phyloP scores from a whole-genome alignment of 2,329 filamentous ascomycete species.

The Alternaria arbusti region DNA sequence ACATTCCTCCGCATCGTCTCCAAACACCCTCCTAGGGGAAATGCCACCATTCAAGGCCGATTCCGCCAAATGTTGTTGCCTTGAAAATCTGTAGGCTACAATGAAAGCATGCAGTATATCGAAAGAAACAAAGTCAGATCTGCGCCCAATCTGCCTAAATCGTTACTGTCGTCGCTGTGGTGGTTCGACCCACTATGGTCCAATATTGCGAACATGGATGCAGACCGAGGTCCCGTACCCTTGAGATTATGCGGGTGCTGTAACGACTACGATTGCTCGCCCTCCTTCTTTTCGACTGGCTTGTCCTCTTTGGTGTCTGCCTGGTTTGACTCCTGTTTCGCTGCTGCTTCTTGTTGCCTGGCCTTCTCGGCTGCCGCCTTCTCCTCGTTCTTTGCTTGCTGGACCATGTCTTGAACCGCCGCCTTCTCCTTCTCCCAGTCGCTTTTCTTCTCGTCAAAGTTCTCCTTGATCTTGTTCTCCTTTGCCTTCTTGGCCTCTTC shows the following conservation, averaged over 20 bases:
- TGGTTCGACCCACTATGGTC: neutral
- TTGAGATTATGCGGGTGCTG: neutral
- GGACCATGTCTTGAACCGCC: slow-evolving; percentile 72
- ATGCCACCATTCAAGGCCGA: slow-evolving; percentile 18
- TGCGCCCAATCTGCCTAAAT: slow-evolving; percentile 11
- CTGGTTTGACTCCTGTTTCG: slow-evolving; percentile 34
- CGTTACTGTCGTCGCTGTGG: slow-evolving; percentile 24
- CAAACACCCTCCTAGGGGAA: slow-evolving; percentile 26
- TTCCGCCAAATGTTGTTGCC: slow-evolving; percentile 11
- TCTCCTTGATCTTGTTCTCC: slow-evolving; percentile 77
- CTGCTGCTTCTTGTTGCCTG: slow-evolving; percentile 61
- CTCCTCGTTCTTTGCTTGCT: slow-evolving; percentile 59
- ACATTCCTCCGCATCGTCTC: slow-evolving; percentile 23
- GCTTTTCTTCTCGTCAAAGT: slow-evolving; percentile 75
- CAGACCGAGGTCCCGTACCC: neutral
- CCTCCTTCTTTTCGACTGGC: slow-evolving; percentile 21
- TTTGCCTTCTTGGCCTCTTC: slow-evolving; percentile 76
- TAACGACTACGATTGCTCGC: slow-evolving; percentile 1
- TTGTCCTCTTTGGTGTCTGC: slow-evolving; percentile 30
- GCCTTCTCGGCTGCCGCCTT: slow-evolving; percentile 49
- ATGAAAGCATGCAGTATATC: slow-evolving; percentile 3
- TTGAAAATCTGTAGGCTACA: neutral
- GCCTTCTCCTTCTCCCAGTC: slow-evolving; percentile 94
- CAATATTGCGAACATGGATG: neutral
- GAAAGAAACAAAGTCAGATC: slow-evolving; percentile 4